Conservation (phyloP, 2,329 filamentous ascomycete species). For the Fusarium sp. region DNA sequence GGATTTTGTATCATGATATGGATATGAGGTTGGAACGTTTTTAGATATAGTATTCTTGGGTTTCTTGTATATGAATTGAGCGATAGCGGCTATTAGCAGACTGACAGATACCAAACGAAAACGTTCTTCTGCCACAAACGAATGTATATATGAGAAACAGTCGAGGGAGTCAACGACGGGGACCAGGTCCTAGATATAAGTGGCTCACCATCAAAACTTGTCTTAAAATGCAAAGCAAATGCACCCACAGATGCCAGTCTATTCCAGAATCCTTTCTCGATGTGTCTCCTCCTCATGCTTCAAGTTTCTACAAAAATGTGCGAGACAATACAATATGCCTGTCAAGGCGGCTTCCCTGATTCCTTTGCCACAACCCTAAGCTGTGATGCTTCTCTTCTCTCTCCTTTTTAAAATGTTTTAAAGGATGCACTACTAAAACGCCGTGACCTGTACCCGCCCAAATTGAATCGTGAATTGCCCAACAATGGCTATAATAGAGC, state of each 20-base stretch:
- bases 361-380: constrained; percentile 1
- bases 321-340: constrained; percentile 18
- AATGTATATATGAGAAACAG: neutral
- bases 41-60: constrained; percentile 7
- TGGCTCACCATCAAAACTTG: neutral
- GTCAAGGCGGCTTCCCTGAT: neutral
- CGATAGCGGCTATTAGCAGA: constrained; percentile 24
- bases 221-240: constrained; percentile 1
- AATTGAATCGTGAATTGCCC: constrained; percentile 39
- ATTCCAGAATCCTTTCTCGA: constrained; percentile 13
- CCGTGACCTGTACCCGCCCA: constrained; percentile 44
- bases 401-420: constrained; percentile 25
- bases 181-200: neutral
- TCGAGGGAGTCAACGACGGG: neutral
- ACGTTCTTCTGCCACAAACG: neutral
- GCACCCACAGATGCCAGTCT: constrained; percentile 15
- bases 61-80: constrained; percentile 22
- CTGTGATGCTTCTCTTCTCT: constrained; percentile 16
- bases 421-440: constrained; percentile 48
- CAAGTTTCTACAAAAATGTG: constrained; percentile 15
- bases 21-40: constrained; percentile 21
- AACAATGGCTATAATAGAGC: constrained; percentile 19
- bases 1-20: constrained; percentile 17
- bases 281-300: constrained; percentile 9
- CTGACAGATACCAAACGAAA: constrained; percentile 27